A percentile compares a stretch with the other conserved stretches of the same genome.
Evolutionary conservation across 345 rosid species (phyloP).

Genomic region (Ceriops tagal): DNA sequence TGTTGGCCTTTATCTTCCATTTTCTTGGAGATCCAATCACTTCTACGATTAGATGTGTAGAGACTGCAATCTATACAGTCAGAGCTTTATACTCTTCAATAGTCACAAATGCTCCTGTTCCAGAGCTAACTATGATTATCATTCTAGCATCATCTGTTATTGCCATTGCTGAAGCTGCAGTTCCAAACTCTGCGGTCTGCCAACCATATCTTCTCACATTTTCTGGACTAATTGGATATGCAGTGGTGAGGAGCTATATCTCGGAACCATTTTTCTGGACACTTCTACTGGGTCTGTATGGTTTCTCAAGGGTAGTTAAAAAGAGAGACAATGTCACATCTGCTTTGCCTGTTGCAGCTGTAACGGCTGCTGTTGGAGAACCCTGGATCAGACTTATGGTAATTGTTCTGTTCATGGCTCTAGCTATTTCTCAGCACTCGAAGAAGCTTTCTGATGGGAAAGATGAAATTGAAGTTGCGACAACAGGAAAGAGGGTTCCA

Average conservation of each 20-base stretch:
- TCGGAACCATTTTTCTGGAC: conserved; percentile 87
- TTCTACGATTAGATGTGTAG: conserved; percentile 45
- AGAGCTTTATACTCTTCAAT: conserved; percentile 70
- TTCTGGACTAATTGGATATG: conserved; percentile 70
- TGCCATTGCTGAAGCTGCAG: conserved; percentile 78
- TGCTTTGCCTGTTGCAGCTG: conserved; percentile 74
- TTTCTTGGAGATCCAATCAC: conserved; percentile 79
- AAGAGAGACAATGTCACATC: conserved; percentile 79
- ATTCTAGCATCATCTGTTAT: conserved; percentile 65
- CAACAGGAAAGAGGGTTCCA: conserved; percentile 37
- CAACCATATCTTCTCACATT: conserved; percentile 63
- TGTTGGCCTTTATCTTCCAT: conserved; percentile 63
- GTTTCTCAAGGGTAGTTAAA: conserved; percentile 53
- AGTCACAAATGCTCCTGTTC: conserved; percentile 61
- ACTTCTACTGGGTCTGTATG: conserved; percentile 52
- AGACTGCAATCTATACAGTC: conserved; percentile 50
- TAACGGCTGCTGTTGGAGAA: conserved; percentile 74
- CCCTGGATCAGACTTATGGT: conserved; percentile 79
- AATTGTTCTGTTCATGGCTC: conserved; percentile 47
- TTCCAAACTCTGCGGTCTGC: conserved; percentile 50
- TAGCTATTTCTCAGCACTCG: conserved; percentile 66
- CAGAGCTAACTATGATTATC: conserved; percentile 58
- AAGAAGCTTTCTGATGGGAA: conserved; percentile 35
- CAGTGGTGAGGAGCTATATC: conserved; percentile 66
- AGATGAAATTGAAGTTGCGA: conserved; percentile 39